phyloP scores from a whole-genome alignment of 495 filamentous ascomycete genomes.

The Astrothelium subdiscretum region DNA sequence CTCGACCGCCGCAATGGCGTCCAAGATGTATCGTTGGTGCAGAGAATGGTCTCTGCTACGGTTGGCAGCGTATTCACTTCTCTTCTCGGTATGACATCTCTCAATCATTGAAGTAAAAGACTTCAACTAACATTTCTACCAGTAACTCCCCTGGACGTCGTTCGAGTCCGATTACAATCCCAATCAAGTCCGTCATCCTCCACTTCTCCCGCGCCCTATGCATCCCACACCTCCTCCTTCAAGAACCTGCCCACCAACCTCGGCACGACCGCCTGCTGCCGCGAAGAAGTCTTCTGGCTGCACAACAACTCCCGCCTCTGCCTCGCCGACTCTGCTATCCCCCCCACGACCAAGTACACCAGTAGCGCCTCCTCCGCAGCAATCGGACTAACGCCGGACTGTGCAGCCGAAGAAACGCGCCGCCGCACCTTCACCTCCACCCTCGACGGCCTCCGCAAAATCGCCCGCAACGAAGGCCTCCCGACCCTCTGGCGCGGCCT shows the following conservation, averaged over 20 bases:
- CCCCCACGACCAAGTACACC: conserved; percentile 8
- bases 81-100: conserved; percentile 55
- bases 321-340: conserved; percentile 41
- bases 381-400: conserved; percentile 44
- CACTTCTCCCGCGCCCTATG: conserved; percentile 22
- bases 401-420: conserved; percentile 77
- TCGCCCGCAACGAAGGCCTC: conserved; percentile 86
- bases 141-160: conserved; percentile 96
- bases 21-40: conserved; percentile 57
- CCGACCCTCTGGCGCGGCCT: conserved; percentile 86
- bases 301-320: conserved; percentile 77
- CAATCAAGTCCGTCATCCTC: conserved; percentile 44
- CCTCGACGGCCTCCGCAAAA: conserved; percentile 84
- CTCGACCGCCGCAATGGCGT: conserved; percentile 28
- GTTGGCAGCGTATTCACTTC: conserved; percentile 83
- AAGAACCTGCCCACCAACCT: conserved; percentile 60
- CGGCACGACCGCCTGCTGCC: conserved; percentile 88
- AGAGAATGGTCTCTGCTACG: conserved; percentile 92
- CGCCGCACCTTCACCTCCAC: conserved; percentile 79
- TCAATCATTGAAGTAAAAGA: conserved; percentile 1
- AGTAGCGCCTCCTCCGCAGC: conserved; percentile 20
- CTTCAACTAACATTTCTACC: conserved; percentile 8
- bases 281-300: conserved; percentile 85
- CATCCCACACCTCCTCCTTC: conserved; percentile 35
- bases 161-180: conserved; percentile 87